Evolutionary conservation across 2,329 filamentous ascomycete genomes (phyloP).

Genomic region (Alternaria sp.): DNA sequence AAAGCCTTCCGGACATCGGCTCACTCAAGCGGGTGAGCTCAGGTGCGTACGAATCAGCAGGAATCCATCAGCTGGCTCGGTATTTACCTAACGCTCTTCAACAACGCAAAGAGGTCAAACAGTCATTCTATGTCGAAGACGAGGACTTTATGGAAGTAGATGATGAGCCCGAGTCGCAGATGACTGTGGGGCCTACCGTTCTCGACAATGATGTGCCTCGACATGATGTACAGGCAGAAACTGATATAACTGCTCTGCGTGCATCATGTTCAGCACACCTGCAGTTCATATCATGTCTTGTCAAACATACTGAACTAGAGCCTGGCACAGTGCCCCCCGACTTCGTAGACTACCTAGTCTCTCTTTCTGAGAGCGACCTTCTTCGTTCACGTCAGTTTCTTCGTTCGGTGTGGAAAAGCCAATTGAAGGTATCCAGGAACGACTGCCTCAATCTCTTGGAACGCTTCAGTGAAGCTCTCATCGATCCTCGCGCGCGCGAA

Average conservation of each 20-base stretch:
- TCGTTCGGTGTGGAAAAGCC: slow-evolving; percentile 35
- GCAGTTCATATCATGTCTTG: slow-evolving; percentile 37
- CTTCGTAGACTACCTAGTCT: slow-evolving; percentile 43
- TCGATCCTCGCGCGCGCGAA: slow-evolving; percentile 47
- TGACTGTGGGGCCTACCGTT: slow-evolving; percentile 57
- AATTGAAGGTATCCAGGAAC: slow-evolving; percentile 28
- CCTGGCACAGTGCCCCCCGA: slow-evolving; percentile 31
- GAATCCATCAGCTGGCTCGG: slow-evolving; percentile 47
- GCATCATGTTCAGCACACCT: slow-evolving; percentile 42
- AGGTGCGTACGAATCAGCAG: slow-evolving; percentile 34
- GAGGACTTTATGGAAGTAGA: slow-evolving; percentile 73
- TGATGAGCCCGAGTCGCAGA: slow-evolving; percentile 68
- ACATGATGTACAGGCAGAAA: slow-evolving; percentile 51
- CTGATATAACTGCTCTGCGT: slow-evolving; percentile 42
- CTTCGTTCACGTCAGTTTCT: slow-evolving; percentile 45
- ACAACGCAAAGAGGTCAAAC: slow-evolving; percentile 40
- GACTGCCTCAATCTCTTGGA: slow-evolving; percentile 45
- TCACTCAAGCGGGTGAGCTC: slow-evolving; percentile 25
- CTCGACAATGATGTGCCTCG: slow-evolving; percentile 54
- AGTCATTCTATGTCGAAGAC: slow-evolving; percentile 47
- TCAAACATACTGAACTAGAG: slow-evolving; percentile 20
- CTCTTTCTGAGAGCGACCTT: slow-evolving; percentile 41
- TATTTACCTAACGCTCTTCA: slow-evolving; percentile 45
- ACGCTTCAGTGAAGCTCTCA: slow-evolving; percentile 42
- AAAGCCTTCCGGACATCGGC: slow-evolving; percentile 43